Conservation (phyloP, 2,329 filamentous ascomycete genomes). For the Paecilomyces sp. region DNA sequence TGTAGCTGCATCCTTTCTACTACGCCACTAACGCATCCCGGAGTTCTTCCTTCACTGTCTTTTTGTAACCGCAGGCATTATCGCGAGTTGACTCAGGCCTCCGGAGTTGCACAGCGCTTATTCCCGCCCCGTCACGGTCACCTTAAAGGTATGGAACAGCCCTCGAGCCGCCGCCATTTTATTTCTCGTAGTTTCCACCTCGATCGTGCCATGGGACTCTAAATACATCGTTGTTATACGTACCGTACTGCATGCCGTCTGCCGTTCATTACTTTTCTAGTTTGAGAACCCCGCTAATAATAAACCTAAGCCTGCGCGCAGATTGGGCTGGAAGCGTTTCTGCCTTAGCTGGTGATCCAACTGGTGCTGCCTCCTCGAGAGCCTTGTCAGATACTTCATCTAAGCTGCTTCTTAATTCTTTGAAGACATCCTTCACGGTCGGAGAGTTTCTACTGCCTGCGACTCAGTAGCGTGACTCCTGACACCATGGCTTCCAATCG, state of each 20-base stretch:
- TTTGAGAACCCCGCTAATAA: neutral
- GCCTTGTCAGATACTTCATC: neutral
- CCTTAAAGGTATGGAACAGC: neutral
- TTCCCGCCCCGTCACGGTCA: neutral
- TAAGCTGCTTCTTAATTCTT: neutral
- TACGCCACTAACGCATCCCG: neutral
- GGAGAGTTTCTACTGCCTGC: slow-evolving; percentile 3
- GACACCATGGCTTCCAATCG: slow-evolving; percentile 50
- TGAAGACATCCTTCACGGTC: neutral
- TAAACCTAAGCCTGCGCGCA: neutral
- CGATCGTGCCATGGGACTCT: neutral
- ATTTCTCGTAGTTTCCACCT: neutral
- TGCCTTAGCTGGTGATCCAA: neutral
- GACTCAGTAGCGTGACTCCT: neutral
- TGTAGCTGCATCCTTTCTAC: neutral
- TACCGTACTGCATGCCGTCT: neutral
- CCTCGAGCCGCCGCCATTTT: neutral
- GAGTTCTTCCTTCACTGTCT: neutral
- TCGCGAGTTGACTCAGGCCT: neutral
- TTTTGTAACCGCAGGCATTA: neutral
- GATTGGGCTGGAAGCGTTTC: neutral
- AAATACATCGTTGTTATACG: neutral
- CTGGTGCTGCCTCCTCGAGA: neutral
- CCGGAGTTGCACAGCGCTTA: neutral
- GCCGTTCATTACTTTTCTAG: neutral